These are phyloP conservation scores for Thymus mandschuricus DNA, from an alignment of 257 asterid genomes.

Conservation along the genomic window DNA sequence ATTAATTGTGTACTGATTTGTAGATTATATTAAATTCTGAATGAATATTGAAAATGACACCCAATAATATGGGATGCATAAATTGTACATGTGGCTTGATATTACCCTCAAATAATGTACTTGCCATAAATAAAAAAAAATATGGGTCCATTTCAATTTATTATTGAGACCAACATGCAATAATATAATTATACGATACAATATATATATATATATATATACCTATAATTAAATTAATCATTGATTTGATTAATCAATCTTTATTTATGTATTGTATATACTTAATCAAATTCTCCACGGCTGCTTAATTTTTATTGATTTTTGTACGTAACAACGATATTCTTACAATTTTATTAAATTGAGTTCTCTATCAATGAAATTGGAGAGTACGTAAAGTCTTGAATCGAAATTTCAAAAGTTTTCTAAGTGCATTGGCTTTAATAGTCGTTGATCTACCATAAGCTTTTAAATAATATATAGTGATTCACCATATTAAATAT, in stretches of 20 bases:
- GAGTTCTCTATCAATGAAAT: not conserved
- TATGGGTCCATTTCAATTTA: not conserved
- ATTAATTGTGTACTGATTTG: constrained; percentile 4
- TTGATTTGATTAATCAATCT: constrained; percentile 1
- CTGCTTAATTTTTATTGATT: not conserved
- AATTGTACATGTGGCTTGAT: constrained; percentile 22
- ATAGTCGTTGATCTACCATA: not conserved
- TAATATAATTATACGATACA: not conserved
- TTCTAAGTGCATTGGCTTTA: not conserved
- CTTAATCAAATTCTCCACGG: not conserved
- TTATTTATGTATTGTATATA: too few relatives aligned
- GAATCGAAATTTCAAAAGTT: too few relatives aligned
- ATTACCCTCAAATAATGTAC: constrained; percentile 8
- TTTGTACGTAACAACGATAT: not conserved
- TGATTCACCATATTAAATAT: not conserved
- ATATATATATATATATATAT: too few relatives aligned
- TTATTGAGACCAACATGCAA: constrained; percentile 10
- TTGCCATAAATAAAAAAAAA: not conserved
- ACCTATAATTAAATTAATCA: not conserved
- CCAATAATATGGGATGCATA: not conserved
- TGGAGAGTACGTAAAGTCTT: too few relatives aligned
- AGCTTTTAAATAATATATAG: not conserved
- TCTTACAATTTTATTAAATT: not conserved
- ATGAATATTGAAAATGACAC: not conserved
- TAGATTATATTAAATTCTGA: constrained; percentile 8